A percentile compares a stretch with the other conserved stretches of the same genome.
phyloP scores from a whole-genome alignment of 2,329 filamentous ascomycete species.

The Epichloe gansuensis region DNA sequence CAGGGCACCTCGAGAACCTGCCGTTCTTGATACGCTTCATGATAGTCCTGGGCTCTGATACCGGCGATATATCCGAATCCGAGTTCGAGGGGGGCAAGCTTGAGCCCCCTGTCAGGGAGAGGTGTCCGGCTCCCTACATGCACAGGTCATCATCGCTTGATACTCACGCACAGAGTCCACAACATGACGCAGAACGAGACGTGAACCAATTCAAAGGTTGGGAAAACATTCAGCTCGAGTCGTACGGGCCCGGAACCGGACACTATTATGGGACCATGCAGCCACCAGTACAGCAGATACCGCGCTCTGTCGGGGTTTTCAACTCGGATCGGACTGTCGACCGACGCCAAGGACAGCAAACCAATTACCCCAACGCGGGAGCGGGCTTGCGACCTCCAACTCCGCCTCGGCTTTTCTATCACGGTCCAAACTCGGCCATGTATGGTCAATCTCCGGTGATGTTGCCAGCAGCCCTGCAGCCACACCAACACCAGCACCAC shows the following conservation, averaged over 20 bases:
- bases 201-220: slow-evolving; percentile 1
- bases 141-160: background rate
- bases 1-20: slow-evolving; percentile 28
- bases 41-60: slow-evolving; percentile 21
- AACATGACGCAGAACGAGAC: background rate
- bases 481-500: slow-evolving; percentile 1
- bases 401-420: slow-evolving; percentile 4
- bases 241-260: background rate
- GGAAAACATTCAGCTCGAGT: background rate
- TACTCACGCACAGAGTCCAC: background rate
- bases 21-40: slow-evolving; percentile 27
- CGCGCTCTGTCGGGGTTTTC: slow-evolving; percentile 4
- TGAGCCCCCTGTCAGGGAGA: slow-evolving; percentile 6
- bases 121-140: slow-evolving; percentile 4
- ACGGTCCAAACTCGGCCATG: slow-evolving; percentile 1
- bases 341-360: background rate
- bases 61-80: background rate
- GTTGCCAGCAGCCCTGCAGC: slow-evolving; percentile 2
- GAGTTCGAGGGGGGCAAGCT: slow-evolving; percentile 1
- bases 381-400: background rate
- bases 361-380: background rate
- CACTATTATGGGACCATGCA: background rate
- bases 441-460: slow-evolving; percentile 1
- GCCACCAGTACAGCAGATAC: background rate
- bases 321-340: background rate